Base-by-base conservation (phyloP, 768 basidiomycete species). In the Psilocybe azurescens region DNA sequence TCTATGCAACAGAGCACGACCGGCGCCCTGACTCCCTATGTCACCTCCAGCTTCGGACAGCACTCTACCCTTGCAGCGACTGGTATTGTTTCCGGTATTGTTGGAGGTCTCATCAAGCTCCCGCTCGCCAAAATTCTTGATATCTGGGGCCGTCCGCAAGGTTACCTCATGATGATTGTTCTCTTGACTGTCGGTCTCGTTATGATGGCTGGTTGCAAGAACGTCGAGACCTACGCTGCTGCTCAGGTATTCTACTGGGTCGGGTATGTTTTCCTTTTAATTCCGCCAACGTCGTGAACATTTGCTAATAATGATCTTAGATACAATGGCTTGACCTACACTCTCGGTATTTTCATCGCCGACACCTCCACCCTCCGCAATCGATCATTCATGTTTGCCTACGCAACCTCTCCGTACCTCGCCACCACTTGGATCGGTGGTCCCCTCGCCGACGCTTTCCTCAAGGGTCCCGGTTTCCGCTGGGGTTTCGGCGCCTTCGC, bases 111-210 rank as follows among this genome's bases (percentile, higher is more conserved):
- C 11, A 30, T 56, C 24, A 56, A 44, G 11, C 55, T 56, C 20
- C 55, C 55, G 4, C 55, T 56, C 11, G 55, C 55, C 33, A 56
- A 56, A 30, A 39, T 56, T 6, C 55, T 56, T 18, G 55, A 56
- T 46, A 56, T 56, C 29, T 56, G 55, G 55, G 55, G 55, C n/a
- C 55, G 55, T 56, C 55, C 55, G 6, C 55, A 56, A 14, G 55
- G 55, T 5, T 56, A 56, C 20, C 28, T 56, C 14, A 44, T 56
- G 55, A 56, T 56, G 55, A 41, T 56, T 46, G 33, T 56, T 24
- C 41, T 39, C 41, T 56, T 56, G 41, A 56, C 55, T 16, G 39
- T 56, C 8, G 55, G 55, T 5, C 39, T 56, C 13, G 39, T 56
- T n/a, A 56, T 56, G 55, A 56, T 56, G 55, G 55, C 55, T 11